These are phyloP conservation scores for Pythium rishiriense DNA, from an alignment of 352 stramenopile genomes.

Conservation along the genomic window DNA sequence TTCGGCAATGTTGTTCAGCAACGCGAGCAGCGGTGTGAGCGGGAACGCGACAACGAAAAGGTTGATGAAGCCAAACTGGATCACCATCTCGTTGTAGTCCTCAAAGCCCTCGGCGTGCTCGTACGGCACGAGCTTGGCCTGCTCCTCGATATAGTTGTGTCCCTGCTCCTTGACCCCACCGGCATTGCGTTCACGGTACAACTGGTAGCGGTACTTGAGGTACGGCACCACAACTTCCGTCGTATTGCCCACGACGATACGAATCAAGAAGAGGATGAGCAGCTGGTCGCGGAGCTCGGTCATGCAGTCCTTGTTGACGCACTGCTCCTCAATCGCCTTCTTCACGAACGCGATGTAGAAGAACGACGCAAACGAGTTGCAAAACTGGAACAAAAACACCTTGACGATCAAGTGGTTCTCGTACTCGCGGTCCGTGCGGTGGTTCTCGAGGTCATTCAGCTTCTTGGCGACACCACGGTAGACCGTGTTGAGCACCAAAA, in stretches of 20 bases:
- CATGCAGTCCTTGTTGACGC: slow-evolving; percentile 71
- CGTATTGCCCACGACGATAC: slow-evolving; percentile 92
- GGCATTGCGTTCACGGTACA: slow-evolving; percentile 50
- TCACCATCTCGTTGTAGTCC: slow-evolving; percentile 91
- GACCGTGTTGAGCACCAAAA: slow-evolving; percentile 92
- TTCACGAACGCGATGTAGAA: slow-evolving; percentile 94
- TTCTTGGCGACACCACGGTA: slow-evolving; percentile 90
- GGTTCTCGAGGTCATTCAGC: slow-evolving; percentile 95
- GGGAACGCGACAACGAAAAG: slow-evolving; percentile 94
- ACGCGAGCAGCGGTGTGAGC: slow-evolving; percentile 88
- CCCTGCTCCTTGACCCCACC: slow-evolving; percentile 18
- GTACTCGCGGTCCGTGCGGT: slow-evolving; percentile 89
- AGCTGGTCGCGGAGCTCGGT: slow-evolving; percentile 90
- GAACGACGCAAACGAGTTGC: slow-evolving; percentile 96
- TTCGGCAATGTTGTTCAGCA: slow-evolving; percentile 91
- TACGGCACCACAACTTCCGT: slow-evolving; percentile 87
- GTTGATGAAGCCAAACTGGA: slow-evolving; percentile 96
- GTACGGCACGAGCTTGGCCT: slow-evolving; percentile 81
- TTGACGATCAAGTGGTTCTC: slow-evolving; percentile 96
- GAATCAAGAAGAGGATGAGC: slow-evolving; percentile 91
- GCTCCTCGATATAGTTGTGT: slow-evolving; percentile 86
- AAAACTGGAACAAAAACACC: slow-evolving; percentile 98
- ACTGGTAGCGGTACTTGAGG: slow-evolving; percentile 72
- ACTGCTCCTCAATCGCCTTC: slow-evolving; percentile 55
- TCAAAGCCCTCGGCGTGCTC: slow-evolving; percentile 82